Percentiles rank a stretch among this genome's conserved stretches.
Conservation (phyloP, 2,329 filamentous ascomycete genomes). For the Venturia aucupariae region DNA sequence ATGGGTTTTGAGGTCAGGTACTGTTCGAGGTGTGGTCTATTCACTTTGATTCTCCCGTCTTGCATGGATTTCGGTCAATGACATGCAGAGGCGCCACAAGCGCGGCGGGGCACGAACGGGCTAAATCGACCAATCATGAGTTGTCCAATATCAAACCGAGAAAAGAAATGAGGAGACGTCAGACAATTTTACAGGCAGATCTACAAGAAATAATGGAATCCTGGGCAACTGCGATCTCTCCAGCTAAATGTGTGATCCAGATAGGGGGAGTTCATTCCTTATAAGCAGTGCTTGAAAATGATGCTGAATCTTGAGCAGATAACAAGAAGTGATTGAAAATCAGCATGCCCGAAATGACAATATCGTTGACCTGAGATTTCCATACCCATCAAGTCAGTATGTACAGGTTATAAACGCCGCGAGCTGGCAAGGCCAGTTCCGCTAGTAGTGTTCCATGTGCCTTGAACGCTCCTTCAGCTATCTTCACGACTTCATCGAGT, state of each 20-base stretch:
- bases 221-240: neutral
- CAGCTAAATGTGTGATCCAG: neutral
- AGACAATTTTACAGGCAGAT: too few species aligned
- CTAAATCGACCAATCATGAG: neutral
- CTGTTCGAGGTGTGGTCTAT: neutral
- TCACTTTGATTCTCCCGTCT: neutral
- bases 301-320: neutral
- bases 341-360: neutral
- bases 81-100: neutral
- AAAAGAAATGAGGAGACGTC: neutral
- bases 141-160: neutral
- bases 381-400: neutral
- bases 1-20: neutral
- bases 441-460: neutral
- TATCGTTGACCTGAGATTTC: neutral
- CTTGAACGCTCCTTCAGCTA: neutral
- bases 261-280: neutral
- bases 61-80: neutral
- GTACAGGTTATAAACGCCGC: neutral
- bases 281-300: neutral
- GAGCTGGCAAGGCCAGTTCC: neutral
- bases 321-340: neutral
- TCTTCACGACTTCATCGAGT: neutral
- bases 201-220: too few species aligned
- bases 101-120: neutral